A percentile compares a stretch with the other conserved stretches of the same genome.
Conservation (phyloP, 176 grass and related monocot genomes). For the Pharus latifolius region DNA sequence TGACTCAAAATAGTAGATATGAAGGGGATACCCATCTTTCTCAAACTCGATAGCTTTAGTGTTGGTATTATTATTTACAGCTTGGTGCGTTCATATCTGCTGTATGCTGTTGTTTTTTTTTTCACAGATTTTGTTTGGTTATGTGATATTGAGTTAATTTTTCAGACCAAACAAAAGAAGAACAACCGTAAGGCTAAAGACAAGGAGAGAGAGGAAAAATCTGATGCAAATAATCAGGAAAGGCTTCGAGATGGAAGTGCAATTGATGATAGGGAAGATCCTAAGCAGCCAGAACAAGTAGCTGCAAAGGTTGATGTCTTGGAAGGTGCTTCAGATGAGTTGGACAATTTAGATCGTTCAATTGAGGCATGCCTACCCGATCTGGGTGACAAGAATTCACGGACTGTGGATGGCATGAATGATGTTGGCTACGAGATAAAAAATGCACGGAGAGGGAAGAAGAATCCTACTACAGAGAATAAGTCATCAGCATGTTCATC, state of each 20-base stretch:
- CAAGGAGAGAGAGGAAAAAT: constrained; percentile 58
- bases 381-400: constrained; percentile 16
- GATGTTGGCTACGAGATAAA: constrained; percentile 23
- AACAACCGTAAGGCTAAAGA: constrained; percentile 70
- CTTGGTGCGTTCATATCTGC: neutral
- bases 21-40: too few species aligned
- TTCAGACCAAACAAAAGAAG: constrained; percentile 70
- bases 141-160: neutral
- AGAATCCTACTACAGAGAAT: constrained; percentile 32
- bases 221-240: constrained; percentile 33
- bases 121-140: neutral
- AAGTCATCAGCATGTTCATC: constrained; percentile 41
- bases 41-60: neutral
- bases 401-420: constrained; percentile 21
- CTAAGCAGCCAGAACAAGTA: constrained; percentile 30
- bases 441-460: constrained; percentile 39
- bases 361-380: constrained; percentile 33
- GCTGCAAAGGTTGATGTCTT: constrained; percentile 29
- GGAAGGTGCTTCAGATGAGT: constrained; percentile 49
- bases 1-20: too few species aligned
- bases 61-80: neutral
- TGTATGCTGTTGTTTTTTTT: neutral
- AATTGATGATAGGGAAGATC: constrained; percentile 30
- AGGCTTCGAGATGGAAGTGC: constrained; percentile 34
- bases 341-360: constrained; percentile 36